Conservation (phyloP, 1,139 yeast genomes). For the Blastobotrys buckinghamii region DNA sequence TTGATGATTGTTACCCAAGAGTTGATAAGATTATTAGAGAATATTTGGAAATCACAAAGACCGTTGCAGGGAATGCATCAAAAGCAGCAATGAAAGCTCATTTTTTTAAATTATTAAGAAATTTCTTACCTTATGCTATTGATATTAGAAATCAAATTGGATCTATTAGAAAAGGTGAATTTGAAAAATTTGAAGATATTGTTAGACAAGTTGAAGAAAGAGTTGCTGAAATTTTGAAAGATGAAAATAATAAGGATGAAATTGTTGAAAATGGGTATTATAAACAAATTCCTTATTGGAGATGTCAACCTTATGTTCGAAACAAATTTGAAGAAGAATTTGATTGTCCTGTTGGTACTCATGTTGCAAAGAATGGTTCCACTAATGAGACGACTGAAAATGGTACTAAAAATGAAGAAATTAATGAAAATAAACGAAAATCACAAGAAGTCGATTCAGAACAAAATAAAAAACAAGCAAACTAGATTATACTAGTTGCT, state of each 20-base stretch:
- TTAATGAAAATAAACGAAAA: too few relatives aligned
- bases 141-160: constrained; percentile 77
- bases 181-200: constrained; percentile 60
- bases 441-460: too few relatives aligned
- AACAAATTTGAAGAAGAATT: constrained; percentile 14
- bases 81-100: constrained; percentile 86
- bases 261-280: constrained; percentile 63
- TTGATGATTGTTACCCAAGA: constrained; percentile 71
- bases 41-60: constrained; percentile 76
- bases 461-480: too few relatives aligned
- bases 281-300: constrained; percentile 87
- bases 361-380: too few relatives aligned
- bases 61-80: constrained; percentile 66
- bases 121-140: constrained; percentile 66
- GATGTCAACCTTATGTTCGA: constrained; percentile 93
- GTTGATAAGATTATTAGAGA: constrained; percentile 80
- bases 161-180: constrained; percentile 39
- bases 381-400: too few relatives aligned
- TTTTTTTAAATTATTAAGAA: constrained; percentile 77
- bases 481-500: too few relatives aligned
- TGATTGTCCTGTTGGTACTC: constrained; percentile 9
- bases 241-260: constrained; percentile 47
- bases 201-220: constrained; percentile 61
- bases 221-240: constrained; percentile 51
- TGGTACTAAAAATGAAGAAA: too few relatives aligned